Evolutionary conservation across 106 monocot species (phyloP), one percentile per base, ranked within the genome.

Genomic region (Acanthochlamys bracteata): DNA sequence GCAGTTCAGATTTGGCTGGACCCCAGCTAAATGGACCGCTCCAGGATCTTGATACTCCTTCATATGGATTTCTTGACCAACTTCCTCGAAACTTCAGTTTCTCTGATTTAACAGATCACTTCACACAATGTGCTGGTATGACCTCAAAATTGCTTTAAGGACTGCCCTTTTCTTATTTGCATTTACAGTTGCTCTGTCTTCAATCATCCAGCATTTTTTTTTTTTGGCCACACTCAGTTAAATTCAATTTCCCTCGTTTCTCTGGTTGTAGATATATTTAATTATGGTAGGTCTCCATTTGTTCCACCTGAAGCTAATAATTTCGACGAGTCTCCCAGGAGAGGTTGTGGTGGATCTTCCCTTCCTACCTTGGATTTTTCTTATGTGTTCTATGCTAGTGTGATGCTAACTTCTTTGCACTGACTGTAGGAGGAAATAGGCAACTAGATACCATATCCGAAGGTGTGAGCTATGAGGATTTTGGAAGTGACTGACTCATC

Each of bases 1-100:
- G 71, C 60, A 77, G 84, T 39, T 55, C 73, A 69, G 90, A 84
- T 41, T 59, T 89, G 74, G 78, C 64, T 53, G 83, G 72, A 24
- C 80, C 78, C 63, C 69, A 81, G 26, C 53, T 87, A 45, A 79
- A 72, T 61, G 86, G 84, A 13, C 66, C 77, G 15, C 76, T 90
- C 22, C 60, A 78, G 40, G 94, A 87, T 57, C 72, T 82, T 24
- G 94, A 94, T 79, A 39, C 85, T 33, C 57, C 80, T 40, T 70
- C 81, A 20, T 83, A 80, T 78, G 90, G 87, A 27, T 87, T 83
- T 74, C 71, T 95, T 55, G 84, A 80, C 67, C 95, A 95, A 56
- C 84, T 95, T 60, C 90, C 90, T 63, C 72, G 87, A 55, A 90
- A 78, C 79, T 90, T 90, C 69, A 90, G 90, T 41, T 90, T 95